Base-by-base conservation (phyloP, 805 yeast genomes). In the Komagataella ulmi region DNA sequence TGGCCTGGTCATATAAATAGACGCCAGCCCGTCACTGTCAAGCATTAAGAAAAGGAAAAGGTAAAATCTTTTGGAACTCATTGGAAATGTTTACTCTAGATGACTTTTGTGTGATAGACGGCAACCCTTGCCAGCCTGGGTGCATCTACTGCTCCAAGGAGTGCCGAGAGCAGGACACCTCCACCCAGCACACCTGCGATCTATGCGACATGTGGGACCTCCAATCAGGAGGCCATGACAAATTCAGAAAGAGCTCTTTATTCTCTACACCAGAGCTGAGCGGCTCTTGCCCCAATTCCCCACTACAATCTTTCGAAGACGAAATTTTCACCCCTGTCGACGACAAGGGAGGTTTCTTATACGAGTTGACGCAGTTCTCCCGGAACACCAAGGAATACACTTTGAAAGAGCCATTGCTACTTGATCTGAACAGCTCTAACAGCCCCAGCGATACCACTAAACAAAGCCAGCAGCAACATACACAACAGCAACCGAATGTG, bases 101-200 rank as follows among this genome's bases (percentile, higher is more conserved):
- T 43, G 57, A 54, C 17, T 55, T 47, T 40, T 55, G 57, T 50
- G 52, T 55, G 24, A 52, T 55, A 23, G 57, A 55, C 47, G 57
- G 56, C 47, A 46, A 53, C 12, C 51, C 54, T 23, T 53, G 57
- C 49, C 51, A 48, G 46, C 51, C 49, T 5, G 53, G 52, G 3
- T 51, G 50, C 17, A 47, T 55, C 19, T 55, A 55, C 49, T 55
- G 57, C 47, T 55, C 56, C n/a, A 50, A 51, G 44, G 46, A 49
- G 24, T 55, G 57, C 46, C 53, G 52, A 7, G 17, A 44, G 17
- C 43, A 43, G 24, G 55, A 54, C 24, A 8, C 46, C n/a, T 21
- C 36, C 14, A n/a, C 47, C 12, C 24, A 30, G 40, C 40, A 30
- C 40, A 30, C 40, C 40, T 30, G 40, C 14, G 40, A 30, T 8